These are phyloP conservation scores for Plectosphaerella cucumerina DNA, from an alignment of 2,329 filamentous ascomycete genomes.

Conservation along the genomic window DNA sequence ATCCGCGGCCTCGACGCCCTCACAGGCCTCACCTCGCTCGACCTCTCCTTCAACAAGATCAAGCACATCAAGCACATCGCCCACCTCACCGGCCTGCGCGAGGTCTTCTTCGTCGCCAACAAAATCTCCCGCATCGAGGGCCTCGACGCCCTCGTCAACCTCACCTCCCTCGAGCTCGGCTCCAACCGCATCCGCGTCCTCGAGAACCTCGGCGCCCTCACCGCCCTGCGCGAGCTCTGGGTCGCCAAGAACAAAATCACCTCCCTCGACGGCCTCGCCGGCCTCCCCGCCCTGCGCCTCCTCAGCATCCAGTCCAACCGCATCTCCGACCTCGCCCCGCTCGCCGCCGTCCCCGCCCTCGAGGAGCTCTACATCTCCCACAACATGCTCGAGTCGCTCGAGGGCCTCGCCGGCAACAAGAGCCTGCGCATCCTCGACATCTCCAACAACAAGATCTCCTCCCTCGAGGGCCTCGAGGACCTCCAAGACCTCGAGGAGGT, in stretches of 20 bases:
- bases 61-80: constrained; percentile 92
- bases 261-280: constrained; percentile 70
- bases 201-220: constrained; percentile 73
- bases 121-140: constrained; percentile 87
- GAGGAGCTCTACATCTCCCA: constrained; percentile 96
- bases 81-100: constrained; percentile 71
- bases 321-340: constrained; percentile 71
- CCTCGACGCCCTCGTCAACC: constrained; percentile 63
- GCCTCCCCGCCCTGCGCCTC: constrained; percentile 74
- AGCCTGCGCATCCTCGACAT: constrained; percentile 80
- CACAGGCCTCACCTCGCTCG: constrained; percentile 70
- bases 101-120: constrained; percentile 92
- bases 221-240: constrained; percentile 84
- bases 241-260: constrained; percentile 96
- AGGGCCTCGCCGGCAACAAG: constrained; percentile 63
- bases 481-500: constrained; percentile 77
- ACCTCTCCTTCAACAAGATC: constrained; percentile 98
- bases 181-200: constrained; percentile 91
- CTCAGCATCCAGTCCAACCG: constrained; percentile 96
- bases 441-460: constrained; percentile 78
- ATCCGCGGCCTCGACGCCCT: constrained; percentile 79
- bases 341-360: constrained; percentile 68
- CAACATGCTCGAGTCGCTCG: constrained; percentile 77
- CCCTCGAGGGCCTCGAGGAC: constrained; percentile 66
- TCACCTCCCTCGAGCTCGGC: constrained; percentile 84